phyloP scores from a whole-genome alignment of 2,329 filamentous ascomycete genomes.

The Alternaria postmessia region DNA sequence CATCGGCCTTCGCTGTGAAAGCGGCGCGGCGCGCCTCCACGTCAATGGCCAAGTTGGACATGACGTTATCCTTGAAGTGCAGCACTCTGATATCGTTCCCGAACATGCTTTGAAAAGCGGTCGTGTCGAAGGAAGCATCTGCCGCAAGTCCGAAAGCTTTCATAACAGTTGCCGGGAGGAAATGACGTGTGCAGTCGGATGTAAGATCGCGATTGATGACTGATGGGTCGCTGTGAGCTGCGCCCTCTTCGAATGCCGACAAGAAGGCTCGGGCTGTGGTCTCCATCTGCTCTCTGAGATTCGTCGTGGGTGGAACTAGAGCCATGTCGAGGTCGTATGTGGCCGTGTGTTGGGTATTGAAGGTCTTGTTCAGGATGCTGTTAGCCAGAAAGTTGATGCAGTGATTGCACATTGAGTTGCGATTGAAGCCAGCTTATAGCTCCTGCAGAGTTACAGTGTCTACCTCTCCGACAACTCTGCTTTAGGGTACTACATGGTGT shows the following conservation, averaged over 20 bases:
- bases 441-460: too few relatives aligned
- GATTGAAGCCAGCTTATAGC: too few relatives aligned
- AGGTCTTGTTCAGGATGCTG: too few relatives aligned
- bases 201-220: slow-evolving; percentile 15
- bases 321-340: neutral
- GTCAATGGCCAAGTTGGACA: slow-evolving; percentile 11
- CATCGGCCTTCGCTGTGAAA: slow-evolving; percentile 7
- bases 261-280: slow-evolving; percentile 8
- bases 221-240: slow-evolving; percentile 1
- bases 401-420: too few relatives aligned
- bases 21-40: slow-evolving; percentile 3
- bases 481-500: too few relatives aligned
- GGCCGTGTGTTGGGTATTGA: too few relatives aligned
- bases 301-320: neutral
- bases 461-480: too few relatives aligned
- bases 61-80: slow-evolving; percentile 8
- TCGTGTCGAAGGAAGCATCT: slow-evolving; percentile 1
- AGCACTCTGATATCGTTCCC: slow-evolving; percentile 10
- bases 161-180: slow-evolving; percentile 6
- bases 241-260: slow-evolving; percentile 8
- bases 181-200: slow-evolving; percentile 5
- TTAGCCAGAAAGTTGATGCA: neutral
- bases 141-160: neutral
- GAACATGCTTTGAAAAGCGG: slow-evolving; percentile 1
- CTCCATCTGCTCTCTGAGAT: slow-evolving; percentile 5